A percentile compares a stretch with the other conserved stretches of the same genome.
phyloP scores from a whole-genome alignment of 495 filamentous ascomycete genomes.

The Polyplosphaeria fusca region DNA sequence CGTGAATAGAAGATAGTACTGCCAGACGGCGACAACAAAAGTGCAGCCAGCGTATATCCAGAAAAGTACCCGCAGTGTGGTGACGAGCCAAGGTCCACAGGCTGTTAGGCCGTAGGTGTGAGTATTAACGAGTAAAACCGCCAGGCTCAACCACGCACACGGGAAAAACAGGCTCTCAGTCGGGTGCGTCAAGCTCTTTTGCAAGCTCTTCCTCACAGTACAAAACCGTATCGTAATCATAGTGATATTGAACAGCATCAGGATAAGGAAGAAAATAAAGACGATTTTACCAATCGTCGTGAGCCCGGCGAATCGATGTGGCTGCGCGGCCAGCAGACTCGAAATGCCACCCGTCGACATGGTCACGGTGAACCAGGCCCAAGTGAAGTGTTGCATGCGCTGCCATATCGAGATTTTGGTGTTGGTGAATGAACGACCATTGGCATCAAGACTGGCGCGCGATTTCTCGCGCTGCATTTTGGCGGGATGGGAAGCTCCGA shows the following conservation, averaged over 20 bases:
- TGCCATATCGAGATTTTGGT: constrained; percentile 42
- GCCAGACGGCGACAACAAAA: not conserved
- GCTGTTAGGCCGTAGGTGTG: constrained; percentile 53
- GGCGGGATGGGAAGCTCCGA: no score
- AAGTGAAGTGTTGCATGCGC: constrained; percentile 63
- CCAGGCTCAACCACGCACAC: constrained; percentile 60
- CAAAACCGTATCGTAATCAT: not conserved
- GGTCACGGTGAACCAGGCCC: constrained; percentile 65
- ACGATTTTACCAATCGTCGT: not conserved
- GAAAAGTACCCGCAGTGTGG: constrained; percentile 3
- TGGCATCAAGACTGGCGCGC: no score
- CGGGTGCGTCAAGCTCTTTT: constrained; percentile 54
- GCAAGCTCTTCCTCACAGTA: constrained; percentile 23
- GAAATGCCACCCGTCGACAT: constrained; percentile 66
- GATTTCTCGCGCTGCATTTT: no score
- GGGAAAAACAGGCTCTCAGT: constrained; percentile 63
- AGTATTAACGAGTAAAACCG: constrained; percentile 57
- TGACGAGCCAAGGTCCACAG: constrained; percentile 40
- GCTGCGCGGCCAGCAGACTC: constrained; percentile 55
- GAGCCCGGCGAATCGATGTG: constrained; percentile 49
- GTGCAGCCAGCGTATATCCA: constrained; percentile 15
- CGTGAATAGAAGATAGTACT: constrained; percentile 4
- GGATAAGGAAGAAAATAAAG: constrained; percentile 1
- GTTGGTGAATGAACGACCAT: no score
- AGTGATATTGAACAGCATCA: not conserved